Evolutionary conservation across 2,329 filamentous ascomycete species (phyloP).

Genomic region (Sporothrix inflata): DNA sequence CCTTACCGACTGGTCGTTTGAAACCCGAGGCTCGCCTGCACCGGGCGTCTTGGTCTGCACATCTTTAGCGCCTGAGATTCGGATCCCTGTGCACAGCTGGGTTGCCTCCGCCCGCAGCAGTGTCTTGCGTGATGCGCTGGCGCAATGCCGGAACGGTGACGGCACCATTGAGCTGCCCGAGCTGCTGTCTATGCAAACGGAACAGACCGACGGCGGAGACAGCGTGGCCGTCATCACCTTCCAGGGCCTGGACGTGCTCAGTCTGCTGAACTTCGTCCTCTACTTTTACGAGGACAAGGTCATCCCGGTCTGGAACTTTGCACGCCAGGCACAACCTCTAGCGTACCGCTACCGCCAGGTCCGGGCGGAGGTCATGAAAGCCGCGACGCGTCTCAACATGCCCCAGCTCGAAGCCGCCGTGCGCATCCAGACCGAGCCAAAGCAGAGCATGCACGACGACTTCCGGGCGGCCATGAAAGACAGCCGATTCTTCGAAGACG

Average conservation of each 20-base stretch:
- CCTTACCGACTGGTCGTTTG: slow-evolving; percentile 46
- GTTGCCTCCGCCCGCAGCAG: slow-evolving; percentile 75
- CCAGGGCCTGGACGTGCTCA: slow-evolving; percentile 71
- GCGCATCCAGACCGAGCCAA: slow-evolving; percentile 70
- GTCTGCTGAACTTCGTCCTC: slow-evolving; percentile 76
- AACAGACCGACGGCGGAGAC: slow-evolving; percentile 42
- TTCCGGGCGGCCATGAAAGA: slow-evolving; percentile 72
- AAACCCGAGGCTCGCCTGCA: slow-evolving; percentile 39
- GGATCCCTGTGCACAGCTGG: slow-evolving; percentile 82
- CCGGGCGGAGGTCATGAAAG: slow-evolving; percentile 82
- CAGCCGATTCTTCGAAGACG: slow-evolving; percentile 72
- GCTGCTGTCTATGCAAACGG: slow-evolving; percentile 58
- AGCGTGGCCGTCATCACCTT: slow-evolving; percentile 64
- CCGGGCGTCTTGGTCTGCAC: slow-evolving; percentile 54
- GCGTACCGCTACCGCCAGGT: slow-evolving; percentile 78
- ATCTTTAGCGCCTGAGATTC: slow-evolving; percentile 67
- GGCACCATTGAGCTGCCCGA: slow-evolving; percentile 63
- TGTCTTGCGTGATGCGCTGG: slow-evolving; percentile 65
- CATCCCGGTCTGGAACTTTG: slow-evolving; percentile 85
- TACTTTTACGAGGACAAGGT: slow-evolving; percentile 81
- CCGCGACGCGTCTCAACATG: slow-evolving; percentile 65
- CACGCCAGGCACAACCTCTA: slow-evolving; percentile 64
- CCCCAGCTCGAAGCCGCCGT: slow-evolving; percentile 74
- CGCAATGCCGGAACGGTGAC: slow-evolving; percentile 55
- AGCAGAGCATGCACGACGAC: slow-evolving; percentile 68